Base-by-base conservation (phyloP, 2,329 filamentous ascomycete genomes). In the Pseudocercospora fuligena region DNA sequence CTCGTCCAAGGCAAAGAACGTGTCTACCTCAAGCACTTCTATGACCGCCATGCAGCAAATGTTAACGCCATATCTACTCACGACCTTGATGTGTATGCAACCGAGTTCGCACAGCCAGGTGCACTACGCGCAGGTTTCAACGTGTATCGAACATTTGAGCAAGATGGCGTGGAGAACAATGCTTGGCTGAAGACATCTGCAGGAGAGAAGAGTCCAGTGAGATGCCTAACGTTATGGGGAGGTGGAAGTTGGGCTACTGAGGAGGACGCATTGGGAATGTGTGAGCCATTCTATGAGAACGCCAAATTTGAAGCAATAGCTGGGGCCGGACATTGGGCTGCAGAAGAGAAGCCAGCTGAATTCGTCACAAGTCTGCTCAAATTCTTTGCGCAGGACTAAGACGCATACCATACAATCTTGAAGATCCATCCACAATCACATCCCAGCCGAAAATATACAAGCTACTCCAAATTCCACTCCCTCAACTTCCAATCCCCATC, bases 21-120 rank as follows among this genome's bases (percentile, higher is more conserved):
- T 14, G 71, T 79, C 40, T 83, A 84, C 64, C 65, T 83, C 2
- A 80, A 79, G 60, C 79, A 82, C 70, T 83, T 83, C 71, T 82
- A 77, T 71, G 76, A 81, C 59, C 77, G 79, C 59, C 71, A 80
- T 14, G 69, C 67, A 5, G 72, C 78, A 64, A 80, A 82, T 54
- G 75, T 75, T 8, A 73, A 70, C 21, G 80, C 76, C 3, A 78
- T 83, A 61, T 73, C 74, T 1, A 62, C 70, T 2, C 70, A 72
- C 36, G 80, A 80, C 66, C 56, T 82, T n/a, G 80, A 81, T 19
- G 65, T 73, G 67, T 83, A 83, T 68, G 76, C 74, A 4, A 72
- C 64, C 23, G 73, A 74, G 11, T 82, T 36, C 12, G 49, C 72
- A 5, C 73, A 74, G 68, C 75, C 76, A 12, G 78, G 78, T 0